phyloP scores from a whole-genome alignment of 306 rosid genomes.

The Rosa multiflora region DNA sequence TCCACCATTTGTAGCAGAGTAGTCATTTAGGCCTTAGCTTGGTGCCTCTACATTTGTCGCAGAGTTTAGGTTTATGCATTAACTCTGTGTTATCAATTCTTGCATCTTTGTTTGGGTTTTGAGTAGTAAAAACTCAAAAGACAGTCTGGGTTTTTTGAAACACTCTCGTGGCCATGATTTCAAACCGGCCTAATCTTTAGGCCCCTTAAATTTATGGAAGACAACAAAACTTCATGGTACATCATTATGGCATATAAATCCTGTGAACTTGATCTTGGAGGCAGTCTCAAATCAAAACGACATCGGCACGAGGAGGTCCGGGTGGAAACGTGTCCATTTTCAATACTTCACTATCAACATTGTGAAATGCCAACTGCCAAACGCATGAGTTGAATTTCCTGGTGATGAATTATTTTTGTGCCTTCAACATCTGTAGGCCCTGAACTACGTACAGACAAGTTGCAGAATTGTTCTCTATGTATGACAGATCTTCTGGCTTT shows the following conservation, averaged over 20 bases:
- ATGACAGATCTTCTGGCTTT: conserved; percentile 34
- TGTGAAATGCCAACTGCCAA: conserved; percentile 29
- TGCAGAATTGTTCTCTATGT: conserved; percentile 32
- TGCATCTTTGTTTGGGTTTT: conserved; percentile 18
- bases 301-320: conserved; percentile 35
- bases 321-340: conserved; percentile 45
- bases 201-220: conserved; percentile 20
- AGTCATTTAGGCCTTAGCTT: background rate
- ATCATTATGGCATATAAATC: conserved; percentile 24
- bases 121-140: background rate
- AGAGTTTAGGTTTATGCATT: background rate
- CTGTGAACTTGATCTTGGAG: conserved; percentile 35
- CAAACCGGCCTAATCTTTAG: background rate
- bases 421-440: conserved; percentile 34
- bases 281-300: conserved; percentile 36
- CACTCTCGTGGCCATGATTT: background rate
- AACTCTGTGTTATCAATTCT: background rate
- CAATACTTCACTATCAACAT: conserved; percentile 25
- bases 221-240: conserved; percentile 26
- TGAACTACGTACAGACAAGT: conserved; percentile 25
- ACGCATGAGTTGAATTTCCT: conserved; percentile 26
- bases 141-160: background rate
- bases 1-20: background rate
- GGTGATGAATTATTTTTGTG: conserved; percentile 45
- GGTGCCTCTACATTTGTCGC: conserved; percentile 4